Conservation (phyloP, 2,329 filamentous ascomycete genomes). For the Coniosporium tulheliwenetii region DNA sequence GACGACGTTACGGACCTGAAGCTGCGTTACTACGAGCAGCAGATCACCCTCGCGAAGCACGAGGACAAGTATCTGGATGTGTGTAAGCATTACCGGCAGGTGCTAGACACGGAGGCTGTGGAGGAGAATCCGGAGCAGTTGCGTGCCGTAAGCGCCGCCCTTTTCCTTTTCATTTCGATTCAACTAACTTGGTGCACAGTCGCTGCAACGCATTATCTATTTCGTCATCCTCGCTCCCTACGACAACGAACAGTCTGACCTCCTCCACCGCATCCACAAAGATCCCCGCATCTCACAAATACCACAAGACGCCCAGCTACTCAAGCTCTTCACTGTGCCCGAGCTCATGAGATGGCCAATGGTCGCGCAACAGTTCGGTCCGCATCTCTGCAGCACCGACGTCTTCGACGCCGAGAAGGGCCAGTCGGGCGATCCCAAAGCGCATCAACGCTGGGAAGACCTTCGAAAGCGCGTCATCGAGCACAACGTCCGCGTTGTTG, state of each 20-base stretch:
- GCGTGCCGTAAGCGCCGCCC: constrained; percentile 48
- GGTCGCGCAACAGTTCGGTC: constrained; percentile 75
- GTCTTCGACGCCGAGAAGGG: constrained; percentile 61
- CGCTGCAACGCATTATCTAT: constrained; percentile 90
- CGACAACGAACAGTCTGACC: constrained; percentile 96
- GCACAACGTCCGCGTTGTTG: constrained; percentile 94
- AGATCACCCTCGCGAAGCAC: constrained; percentile 89
- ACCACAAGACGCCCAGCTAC: constrained; percentile 58
- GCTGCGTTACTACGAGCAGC: constrained; percentile 91
- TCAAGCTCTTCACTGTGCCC: constrained; percentile 87
- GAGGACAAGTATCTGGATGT: constrained; percentile 94
- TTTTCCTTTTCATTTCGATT: constrained; percentile 2
- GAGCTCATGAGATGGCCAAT: constrained; percentile 98
- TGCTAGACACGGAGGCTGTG: constrained; percentile 88
- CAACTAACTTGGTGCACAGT: constrained; percentile 30
- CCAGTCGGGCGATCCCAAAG: constrained; percentile 54
- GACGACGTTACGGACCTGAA: constrained; percentile 96
- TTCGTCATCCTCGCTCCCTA: constrained; percentile 93
- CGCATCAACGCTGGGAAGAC: constrained; percentile 78
- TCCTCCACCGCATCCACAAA: constrained; percentile 80
- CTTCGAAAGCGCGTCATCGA: constrained; percentile 97
- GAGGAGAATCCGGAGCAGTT: constrained; percentile 80
- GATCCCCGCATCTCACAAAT: constrained; percentile 71
- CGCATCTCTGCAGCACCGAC: constrained; percentile 75
- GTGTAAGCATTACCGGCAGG: constrained; percentile 96